phyloP scores from a whole-genome alignment of 352 stramenopile species.

The Pythium chondricola region DNA sequence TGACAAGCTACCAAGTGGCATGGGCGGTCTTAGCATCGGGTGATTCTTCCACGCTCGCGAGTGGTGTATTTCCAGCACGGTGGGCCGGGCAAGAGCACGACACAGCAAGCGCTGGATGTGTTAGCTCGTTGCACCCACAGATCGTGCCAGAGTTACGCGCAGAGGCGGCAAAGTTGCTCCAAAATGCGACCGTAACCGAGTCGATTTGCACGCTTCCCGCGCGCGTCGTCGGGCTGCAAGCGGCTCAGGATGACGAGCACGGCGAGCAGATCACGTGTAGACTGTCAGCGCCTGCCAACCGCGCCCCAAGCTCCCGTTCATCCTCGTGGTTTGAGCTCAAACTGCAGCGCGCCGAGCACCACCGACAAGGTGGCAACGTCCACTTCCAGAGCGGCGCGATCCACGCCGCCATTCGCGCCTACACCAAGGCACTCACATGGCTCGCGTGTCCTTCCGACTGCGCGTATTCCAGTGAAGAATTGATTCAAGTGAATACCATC shows the following conservation, averaged over 20 bases:
- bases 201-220: background rate
- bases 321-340: too few species aligned
- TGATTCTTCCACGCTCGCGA: too few species aligned
- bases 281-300: background rate
- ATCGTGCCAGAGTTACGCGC: constrained; percentile 4
- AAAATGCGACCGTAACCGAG: background rate
- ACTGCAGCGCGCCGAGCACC: constrained; percentile 30
- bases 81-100: constrained; percentile 2
- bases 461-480: constrained; percentile 32
- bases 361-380: constrained; percentile 46
- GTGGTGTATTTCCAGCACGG: constrained; percentile 10
- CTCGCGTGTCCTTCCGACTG: constrained; percentile 40
- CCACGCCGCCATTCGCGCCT: constrained; percentile 26
- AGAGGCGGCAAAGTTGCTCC: constrained; percentile 4
- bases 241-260: background rate
- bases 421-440: constrained; percentile 37
- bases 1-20: too few species aligned
- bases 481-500: constrained; percentile 23
- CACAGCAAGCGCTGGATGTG: background rate
- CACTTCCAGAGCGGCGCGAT: constrained; percentile 39
- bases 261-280: constrained; percentile 1
- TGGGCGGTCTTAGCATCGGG: too few species aligned
- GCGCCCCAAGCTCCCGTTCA: background rate
- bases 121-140: constrained; percentile 9
- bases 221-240: background rate